Base-by-base conservation (phyloP, 192 early-diverging fungal species). In the Coemansia sp. region DNA sequence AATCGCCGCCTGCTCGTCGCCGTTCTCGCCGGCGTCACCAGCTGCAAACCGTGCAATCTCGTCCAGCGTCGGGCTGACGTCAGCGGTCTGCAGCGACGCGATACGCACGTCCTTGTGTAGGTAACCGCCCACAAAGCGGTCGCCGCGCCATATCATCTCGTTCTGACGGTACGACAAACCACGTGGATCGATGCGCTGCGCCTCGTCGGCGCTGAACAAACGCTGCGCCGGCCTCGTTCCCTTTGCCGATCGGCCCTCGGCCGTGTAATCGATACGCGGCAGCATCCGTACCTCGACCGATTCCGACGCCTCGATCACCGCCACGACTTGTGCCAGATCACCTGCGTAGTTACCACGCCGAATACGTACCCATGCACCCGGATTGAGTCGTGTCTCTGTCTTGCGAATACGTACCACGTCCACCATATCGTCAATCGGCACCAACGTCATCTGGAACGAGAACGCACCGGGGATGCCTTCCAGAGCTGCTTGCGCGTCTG, bases 281-380 rank as follows among this genome's bases (percentile, higher is more conserved):
- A 94, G 82, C 48, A 93, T 57, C 54, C 87, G 88, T 42, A 94
- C 86, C 60, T 86, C 85, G 8, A 85, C 87, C 0, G 76, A 60
- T 49, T 92, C 90, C 28, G 85, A 82, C 33, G 87, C 84, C 62
- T 93, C 90, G 28, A 88, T 69, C 22, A 91, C 83, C 33, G 63
- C 73, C 33, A 75, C 58, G 54, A 94, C 93, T 78, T 95, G 93
- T 28, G 89, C 96, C 67, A 99, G 76, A 81, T 99, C 97, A 45
- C 93, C 94, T 6, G 87, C 88, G 68, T 96, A 98, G 67, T 91
- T 98, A 48, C 96, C 97, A 64, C 91, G 88, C 67, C 91, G 91
- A 48, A 97, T 86, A 40, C 94, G 87, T 30, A 94, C 92, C 96
- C 96, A 99, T 7, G 85, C 73, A 14, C 90, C 90, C 11, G 60